Evolutionary conservation across 495 filamentous ascomycete species (phyloP).

Genomic region (Penicillium lividum): DNA sequence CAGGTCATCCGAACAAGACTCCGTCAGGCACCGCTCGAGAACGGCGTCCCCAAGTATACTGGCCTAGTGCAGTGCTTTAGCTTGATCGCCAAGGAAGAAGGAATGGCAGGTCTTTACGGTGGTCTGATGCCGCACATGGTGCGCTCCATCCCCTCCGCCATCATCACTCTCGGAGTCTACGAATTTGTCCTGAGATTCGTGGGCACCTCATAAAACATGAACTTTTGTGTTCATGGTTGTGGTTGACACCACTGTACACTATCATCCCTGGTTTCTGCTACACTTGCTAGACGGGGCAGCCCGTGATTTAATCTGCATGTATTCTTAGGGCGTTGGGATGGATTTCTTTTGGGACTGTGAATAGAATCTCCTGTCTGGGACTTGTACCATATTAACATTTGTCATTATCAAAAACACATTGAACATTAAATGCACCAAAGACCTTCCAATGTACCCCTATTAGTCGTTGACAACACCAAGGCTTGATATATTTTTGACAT

Average conservation of each 20-base stretch:
- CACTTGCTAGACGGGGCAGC: slow-evolving; percentile 11
- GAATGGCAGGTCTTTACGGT: slow-evolving; percentile 77
- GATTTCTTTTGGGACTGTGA: slow-evolving; percentile 16
- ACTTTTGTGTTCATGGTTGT: background rate
- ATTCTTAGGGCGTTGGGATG: slow-evolving; percentile 18
- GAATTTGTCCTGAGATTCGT: slow-evolving; percentile 70
- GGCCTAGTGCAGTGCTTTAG: slow-evolving; percentile 81
- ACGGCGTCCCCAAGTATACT: slow-evolving; percentile 76
- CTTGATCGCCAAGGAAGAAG: slow-evolving; percentile 81
- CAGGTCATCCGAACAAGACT: slow-evolving; percentile 79
- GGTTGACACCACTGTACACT: slow-evolving; percentile 16
- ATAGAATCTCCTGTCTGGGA: slow-evolving; percentile 27
- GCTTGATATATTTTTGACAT: too few species aligned
- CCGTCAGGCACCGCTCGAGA: slow-evolving; percentile 73
- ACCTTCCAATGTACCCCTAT: too few species aligned
- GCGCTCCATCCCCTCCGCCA: slow-evolving; percentile 82
- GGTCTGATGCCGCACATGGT: slow-evolving; percentile 85
- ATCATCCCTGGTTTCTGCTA: slow-evolving; percentile 13
- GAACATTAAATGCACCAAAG: background rate
- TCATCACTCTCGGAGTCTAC: slow-evolving; percentile 92
- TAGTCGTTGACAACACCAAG: too few species aligned
- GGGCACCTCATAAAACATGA: slow-evolving; percentile 15
- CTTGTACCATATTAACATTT: slow-evolving; percentile 22
- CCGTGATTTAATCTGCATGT: slow-evolving; percentile 25
- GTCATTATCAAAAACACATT: slow-evolving; percentile 10